phyloP scores from a whole-genome alignment of 2,329 filamentous ascomycete species.

The Cladophialophora carrionii region DNA sequence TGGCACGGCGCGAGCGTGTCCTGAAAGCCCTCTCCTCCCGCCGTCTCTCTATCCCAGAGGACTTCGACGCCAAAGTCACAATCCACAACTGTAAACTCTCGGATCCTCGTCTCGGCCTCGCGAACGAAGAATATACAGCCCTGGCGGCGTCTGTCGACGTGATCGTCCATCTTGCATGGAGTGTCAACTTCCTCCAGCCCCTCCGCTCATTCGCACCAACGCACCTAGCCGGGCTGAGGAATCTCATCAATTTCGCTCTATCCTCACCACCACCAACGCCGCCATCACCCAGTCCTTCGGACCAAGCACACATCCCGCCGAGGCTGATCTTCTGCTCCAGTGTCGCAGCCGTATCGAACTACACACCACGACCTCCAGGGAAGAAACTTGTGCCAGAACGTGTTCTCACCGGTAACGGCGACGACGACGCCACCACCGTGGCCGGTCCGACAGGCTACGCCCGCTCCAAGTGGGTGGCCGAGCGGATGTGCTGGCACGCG shows the following conservation, averaged over 20 bases:
- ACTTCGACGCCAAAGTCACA: constrained; percentile 46
- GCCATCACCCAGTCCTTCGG: too few species aligned
- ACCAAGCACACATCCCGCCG: constrained; percentile 27
- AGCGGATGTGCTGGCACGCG: constrained; percentile 54
- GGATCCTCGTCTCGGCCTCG: constrained; percentile 55
- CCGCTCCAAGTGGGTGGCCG: constrained; percentile 62
- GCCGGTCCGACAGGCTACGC: constrained; percentile 59
- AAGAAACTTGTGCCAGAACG: constrained; percentile 29
- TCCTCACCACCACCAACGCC: constrained; percentile 37
- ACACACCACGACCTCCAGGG: neutral
- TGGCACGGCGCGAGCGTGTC: constrained; percentile 52
- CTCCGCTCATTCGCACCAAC: constrained; percentile 60
- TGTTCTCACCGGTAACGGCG: constrained; percentile 8
- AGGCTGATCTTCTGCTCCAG: constrained; percentile 58
- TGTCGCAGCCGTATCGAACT: constrained; percentile 49
- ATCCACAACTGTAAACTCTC: constrained; percentile 56
- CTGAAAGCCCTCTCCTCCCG: constrained; percentile 49
- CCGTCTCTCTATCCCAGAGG: constrained; percentile 38
- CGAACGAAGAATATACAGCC: constrained; percentile 45
- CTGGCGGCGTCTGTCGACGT: constrained; percentile 52
- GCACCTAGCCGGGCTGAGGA: constrained; percentile 55
- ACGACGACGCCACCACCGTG: neutral
- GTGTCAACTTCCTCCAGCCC: constrained; percentile 65
- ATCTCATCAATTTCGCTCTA: constrained; percentile 55
- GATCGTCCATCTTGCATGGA: constrained; percentile 67